Evolutionary conservation across 23 red algal genomes (phyloP).

Genomic region (Gracilaria domingensis): DNA sequence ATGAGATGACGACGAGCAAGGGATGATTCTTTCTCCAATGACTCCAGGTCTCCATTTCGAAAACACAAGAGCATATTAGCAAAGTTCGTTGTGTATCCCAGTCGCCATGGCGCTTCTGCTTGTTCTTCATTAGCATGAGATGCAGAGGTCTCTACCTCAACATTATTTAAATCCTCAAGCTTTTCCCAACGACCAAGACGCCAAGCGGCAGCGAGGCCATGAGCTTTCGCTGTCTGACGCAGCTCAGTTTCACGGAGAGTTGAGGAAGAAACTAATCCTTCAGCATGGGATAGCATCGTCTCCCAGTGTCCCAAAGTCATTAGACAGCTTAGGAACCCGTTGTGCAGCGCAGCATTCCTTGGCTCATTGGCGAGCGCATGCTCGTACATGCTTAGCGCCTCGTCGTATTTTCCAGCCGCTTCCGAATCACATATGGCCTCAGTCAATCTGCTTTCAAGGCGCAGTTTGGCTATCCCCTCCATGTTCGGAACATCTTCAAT

Average conservation of each 20-base stretch:
- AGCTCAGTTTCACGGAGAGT: slow-evolving; percentile 25
- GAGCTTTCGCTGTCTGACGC: slow-evolving; percentile 48
- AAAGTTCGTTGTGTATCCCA: slow-evolving; percentile 45
- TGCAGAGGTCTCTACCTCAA: background rate
- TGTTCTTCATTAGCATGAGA: background rate
- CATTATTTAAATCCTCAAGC: slow-evolving; percentile 41
- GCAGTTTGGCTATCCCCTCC: slow-evolving; percentile 71
- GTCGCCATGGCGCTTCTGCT: slow-evolving; percentile 6
- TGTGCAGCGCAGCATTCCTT: slow-evolving; percentile 2
- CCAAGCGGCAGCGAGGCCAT: slow-evolving; percentile 87
- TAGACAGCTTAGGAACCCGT: slow-evolving; percentile 82
- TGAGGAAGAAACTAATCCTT: slow-evolving; percentile 55
- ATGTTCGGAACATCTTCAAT: slow-evolving; percentile 73
- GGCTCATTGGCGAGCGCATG: slow-evolving; percentile 61
- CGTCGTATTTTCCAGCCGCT: slow-evolving; percentile 65
- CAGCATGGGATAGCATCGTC: slow-evolving; percentile 76
- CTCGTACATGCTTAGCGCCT: slow-evolving; percentile 78
- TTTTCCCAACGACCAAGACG: slow-evolving; percentile 87
- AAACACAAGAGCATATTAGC: slow-evolving; percentile 58
- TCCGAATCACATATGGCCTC: slow-evolving; percentile 83
- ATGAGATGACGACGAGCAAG: slow-evolving; percentile 41
- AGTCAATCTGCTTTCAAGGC: slow-evolving; percentile 32
- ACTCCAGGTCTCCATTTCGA: background rate
- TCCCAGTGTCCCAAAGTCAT: slow-evolving; percentile 86
- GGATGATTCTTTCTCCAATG: slow-evolving; percentile 20